A percentile compares a stretch with the other conserved stretches of the same genome.
These are phyloP conservation scores for Straminergon stramineum DNA, from an alignment of 225 moss, liverwort and hornwort genomes.

Conservation along the genomic window DNA sequence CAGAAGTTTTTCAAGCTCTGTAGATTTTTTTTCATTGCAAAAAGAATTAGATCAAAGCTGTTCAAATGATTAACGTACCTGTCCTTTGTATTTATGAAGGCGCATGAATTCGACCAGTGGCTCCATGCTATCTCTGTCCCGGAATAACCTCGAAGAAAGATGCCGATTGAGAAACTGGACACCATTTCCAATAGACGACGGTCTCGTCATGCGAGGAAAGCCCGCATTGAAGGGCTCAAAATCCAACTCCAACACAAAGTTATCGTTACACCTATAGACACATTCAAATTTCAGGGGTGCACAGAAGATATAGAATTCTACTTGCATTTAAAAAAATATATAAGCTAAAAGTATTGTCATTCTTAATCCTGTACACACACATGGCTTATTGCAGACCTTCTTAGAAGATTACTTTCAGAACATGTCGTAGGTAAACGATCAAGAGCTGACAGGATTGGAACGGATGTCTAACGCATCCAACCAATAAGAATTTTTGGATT, in stretches of 20 bases:
- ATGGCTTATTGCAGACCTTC: neutral
- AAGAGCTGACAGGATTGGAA: neutral
- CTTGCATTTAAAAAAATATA: neutral
- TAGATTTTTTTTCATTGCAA: neutral
- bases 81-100: conserved; percentile 54
- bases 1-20: neutral
- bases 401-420: neutral
- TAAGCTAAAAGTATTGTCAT: neutral
- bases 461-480: neutral
- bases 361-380: neutral
- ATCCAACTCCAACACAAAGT: conserved; percentile 80
- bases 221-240: conserved; percentile 78
- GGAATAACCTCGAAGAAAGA: conserved; percentile 71
- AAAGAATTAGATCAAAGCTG: neutral
- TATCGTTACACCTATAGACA: conserved; percentile 15
- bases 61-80: conserved; percentile 13
- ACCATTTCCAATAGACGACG: conserved; percentile 78
- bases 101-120: conserved; percentile 78
- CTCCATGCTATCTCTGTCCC: conserved; percentile 56
- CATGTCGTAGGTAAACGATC: neutral
- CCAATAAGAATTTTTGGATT: too few species aligned
- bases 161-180: conserved; percentile 92
- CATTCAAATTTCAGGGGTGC: neutral
- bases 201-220: conserved; percentile 80
- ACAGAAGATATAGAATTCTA: neutral